These are phyloP conservation scores for Trypanosoma congolense DNA, from an alignment of 208 protist genomes.

Conservation along the genomic window DNA sequence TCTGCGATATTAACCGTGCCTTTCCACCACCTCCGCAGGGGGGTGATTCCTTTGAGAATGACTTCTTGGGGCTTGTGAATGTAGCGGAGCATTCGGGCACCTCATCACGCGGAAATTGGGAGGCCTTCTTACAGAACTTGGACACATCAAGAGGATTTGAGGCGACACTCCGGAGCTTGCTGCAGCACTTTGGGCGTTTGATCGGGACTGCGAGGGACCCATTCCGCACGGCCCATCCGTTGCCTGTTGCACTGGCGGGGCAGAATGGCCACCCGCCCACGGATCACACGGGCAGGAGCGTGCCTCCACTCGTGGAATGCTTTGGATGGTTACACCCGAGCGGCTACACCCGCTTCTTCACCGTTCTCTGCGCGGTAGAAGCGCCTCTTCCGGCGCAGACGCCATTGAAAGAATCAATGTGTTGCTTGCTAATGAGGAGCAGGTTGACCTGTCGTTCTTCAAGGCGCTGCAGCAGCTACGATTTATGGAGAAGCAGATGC, in stretches of 20 bases:
- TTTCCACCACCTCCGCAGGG: conserved; percentile 63
- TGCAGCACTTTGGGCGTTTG: conserved; percentile 71
- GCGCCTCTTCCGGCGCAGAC: conserved; percentile 75
- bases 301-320: conserved; percentile 73
- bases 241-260: conserved; percentile 29
- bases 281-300: conserved; percentile 80
- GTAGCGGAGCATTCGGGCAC: conserved; percentile 32
- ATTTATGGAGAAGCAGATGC: conserved; percentile 88
- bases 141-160: conserved; percentile 61
- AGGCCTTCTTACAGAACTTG: conserved; percentile 56
- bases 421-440: conserved; percentile 67
- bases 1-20: conserved; percentile 64
- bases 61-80: conserved; percentile 69
- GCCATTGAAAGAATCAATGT: conserved; percentile 87
- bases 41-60: conserved; percentile 72
- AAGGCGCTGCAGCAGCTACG: conserved; percentile 84
- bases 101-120: conserved; percentile 67
- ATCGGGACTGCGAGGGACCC: conserved; percentile 68
- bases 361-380: conserved; percentile 51
- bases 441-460: conserved; percentile 87
- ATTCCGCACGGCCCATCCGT: conserved; percentile 64
- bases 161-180: conserved; percentile 45
- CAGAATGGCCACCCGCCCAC: conserved; percentile 13
- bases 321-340: conserved; percentile 82
- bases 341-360: conserved; percentile 64